These are phyloP conservation scores for Trichopus zeylanicus DNA, from an alignment of 116 monocot genomes.

Conservation along the genomic window DNA sequence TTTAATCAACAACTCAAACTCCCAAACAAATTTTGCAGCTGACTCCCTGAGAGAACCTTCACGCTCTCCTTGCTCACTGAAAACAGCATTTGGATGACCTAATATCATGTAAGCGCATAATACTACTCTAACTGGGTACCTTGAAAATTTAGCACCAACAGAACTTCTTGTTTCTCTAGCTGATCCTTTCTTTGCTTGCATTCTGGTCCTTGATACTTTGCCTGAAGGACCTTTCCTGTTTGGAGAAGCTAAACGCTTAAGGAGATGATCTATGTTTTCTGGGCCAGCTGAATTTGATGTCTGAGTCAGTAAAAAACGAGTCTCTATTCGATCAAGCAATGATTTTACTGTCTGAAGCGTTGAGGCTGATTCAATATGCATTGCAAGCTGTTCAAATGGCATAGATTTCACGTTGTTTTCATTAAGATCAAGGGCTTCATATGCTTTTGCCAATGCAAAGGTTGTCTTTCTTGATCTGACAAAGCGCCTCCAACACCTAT, in stretches of 20 bases:
- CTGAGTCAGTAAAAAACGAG: constrained; percentile 49
- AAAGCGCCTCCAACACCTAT: constrained; percentile 91
- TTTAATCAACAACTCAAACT: constrained; percentile 70
- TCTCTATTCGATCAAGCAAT: constrained; percentile 79
- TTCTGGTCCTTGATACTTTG: constrained; percentile 23
- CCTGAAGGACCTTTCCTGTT: constrained; percentile 35
- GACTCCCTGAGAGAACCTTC: constrained; percentile 55
- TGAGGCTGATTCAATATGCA: constrained; percentile 48
- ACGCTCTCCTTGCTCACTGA: constrained; percentile 72
- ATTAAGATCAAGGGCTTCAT: constrained; percentile 54
- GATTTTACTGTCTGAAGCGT: constrained; percentile 58
- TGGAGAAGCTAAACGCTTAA: constrained; percentile 70
- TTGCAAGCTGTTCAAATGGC: constrained; percentile 92
- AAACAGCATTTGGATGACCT: constrained; percentile 88
- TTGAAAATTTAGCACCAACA: constrained; percentile 33
- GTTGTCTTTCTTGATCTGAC: constrained; percentile 62
- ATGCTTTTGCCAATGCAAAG: constrained; percentile 50
- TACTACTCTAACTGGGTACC: constrained; percentile 82
- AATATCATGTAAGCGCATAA: constrained; percentile 97
- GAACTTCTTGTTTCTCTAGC: constrained; percentile 17
- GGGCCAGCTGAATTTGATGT: constrained; percentile 29
- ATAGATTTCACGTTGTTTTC: constrained; percentile 43
- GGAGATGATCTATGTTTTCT: constrained; percentile 86
- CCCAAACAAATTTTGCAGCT: constrained; percentile 48
- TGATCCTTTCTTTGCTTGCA: constrained; percentile 14